These are phyloP conservation scores for Mycena indigotica DNA, from an alignment of 768 basidiomycete genomes.

Conservation along the genomic window DNA sequence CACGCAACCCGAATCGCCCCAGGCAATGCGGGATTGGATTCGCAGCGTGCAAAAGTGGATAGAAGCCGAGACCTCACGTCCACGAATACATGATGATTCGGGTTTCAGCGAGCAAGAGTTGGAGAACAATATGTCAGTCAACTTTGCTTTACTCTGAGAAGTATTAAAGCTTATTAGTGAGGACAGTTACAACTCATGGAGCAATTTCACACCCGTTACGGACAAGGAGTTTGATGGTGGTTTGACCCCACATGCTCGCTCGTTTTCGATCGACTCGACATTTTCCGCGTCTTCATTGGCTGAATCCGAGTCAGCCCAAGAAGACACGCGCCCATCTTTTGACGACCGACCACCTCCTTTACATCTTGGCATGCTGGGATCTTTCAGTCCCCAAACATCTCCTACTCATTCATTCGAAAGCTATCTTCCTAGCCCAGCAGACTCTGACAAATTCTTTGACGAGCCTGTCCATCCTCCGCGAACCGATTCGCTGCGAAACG, in stretches of 20 bases:
- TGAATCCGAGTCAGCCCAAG: conserved; percentile 39
- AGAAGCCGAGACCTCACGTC: conserved; percentile 46
- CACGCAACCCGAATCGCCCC: conserved; percentile 46
- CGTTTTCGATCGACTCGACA: conserved; percentile 64
- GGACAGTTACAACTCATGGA: conserved; percentile 47
- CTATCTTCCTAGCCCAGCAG: conserved; percentile 59
- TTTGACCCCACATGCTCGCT: conserved; percentile 54
- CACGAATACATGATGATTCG: conserved; percentile 51
- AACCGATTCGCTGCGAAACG: conserved; percentile 23
- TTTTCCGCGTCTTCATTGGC: conserved; percentile 50
- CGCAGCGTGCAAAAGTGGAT: conserved; percentile 76
- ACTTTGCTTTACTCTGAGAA: conserved; percentile 1
- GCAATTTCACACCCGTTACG: conserved; percentile 33
- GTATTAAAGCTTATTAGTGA: conserved; percentile 34
- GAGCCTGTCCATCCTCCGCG: conserved; percentile 31
- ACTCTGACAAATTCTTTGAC: conserved; percentile 53
- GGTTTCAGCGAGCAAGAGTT: conserved; percentile 48
- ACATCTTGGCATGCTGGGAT: conserved; percentile 46
- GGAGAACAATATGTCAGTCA: conserved; percentile 43
- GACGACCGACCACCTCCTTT: conserved; percentile 50
- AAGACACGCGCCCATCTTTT: conserved; percentile 23
- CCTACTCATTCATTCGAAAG: conserved; percentile 56
- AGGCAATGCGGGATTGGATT: conserved; percentile 74
- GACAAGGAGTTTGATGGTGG: conserved; percentile 39
- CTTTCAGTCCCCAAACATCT: conserved; percentile 42